Conservation (phyloP, 1,284 basidiomycete species). For the Fomitopsis schrenkii region DNA sequence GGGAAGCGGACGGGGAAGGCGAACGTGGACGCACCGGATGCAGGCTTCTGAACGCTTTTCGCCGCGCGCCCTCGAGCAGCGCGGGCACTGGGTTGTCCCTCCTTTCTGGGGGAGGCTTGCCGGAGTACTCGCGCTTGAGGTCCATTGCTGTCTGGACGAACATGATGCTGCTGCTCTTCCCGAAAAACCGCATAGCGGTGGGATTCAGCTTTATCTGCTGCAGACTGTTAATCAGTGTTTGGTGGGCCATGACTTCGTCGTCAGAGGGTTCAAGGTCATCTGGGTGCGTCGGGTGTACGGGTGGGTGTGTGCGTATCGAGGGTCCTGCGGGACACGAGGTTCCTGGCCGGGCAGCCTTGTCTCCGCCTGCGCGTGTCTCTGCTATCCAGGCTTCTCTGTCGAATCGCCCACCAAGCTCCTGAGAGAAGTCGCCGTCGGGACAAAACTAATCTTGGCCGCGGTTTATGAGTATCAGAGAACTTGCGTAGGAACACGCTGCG, state of each 20-base stretch:
- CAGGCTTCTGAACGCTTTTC: conserved; percentile 24
- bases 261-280: conserved; percentile 35
- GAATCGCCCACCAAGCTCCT: conserved; percentile 43
- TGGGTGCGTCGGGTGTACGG: conserved; percentile 13
- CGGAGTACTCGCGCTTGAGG: conserved; percentile 42
- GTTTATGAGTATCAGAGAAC: not conserved
- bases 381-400: conserved; percentile 43
- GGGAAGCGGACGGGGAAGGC: not conserved
- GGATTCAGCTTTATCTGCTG: conserved; percentile 27
- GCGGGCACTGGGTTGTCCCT: conserved; percentile 13
- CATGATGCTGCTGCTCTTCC: conserved; percentile 48
- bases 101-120: conserved; percentile 13
- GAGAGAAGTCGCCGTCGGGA: conserved; percentile 44
- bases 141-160: conserved; percentile 47
- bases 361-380: conserved; percentile 16
- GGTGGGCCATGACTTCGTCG: conserved; percentile 28
- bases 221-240: conserved; percentile 23
- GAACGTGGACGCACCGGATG: conserved; percentile 22
- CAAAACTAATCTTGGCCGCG: conserved; percentile 34
- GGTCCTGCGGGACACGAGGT: conserved; percentile 7
- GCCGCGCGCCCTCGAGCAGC: conserved; percentile 12
- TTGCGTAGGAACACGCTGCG: conserved; percentile 15
- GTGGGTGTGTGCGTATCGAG: conserved; percentile 7
- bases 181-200: conserved; percentile 41
- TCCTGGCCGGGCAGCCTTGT: conserved; percentile 8